phyloP scores from a whole-genome alignment of 1,139 yeast genomes.

The Zygosaccharomyces sapae region DNA sequence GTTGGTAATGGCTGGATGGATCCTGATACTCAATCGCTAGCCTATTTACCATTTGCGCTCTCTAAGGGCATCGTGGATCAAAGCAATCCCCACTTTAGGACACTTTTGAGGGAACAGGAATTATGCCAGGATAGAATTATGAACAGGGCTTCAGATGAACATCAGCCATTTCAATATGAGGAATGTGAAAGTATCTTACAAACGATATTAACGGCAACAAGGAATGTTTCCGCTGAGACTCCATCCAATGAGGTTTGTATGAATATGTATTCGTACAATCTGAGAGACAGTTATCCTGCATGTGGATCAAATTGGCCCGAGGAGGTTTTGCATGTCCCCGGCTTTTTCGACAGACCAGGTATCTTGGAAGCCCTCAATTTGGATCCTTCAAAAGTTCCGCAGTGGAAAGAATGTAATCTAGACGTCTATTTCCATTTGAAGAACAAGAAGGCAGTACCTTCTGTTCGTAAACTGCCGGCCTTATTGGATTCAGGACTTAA shows the following conservation, averaged over 20 bases:
- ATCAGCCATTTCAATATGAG: conserved; percentile 38
- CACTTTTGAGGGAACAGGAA: conserved; percentile 51
- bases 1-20: conserved; percentile 98
- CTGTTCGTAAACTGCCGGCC: conserved; percentile 62
- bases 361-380: conserved; percentile 62
- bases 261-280: conserved; percentile 77
- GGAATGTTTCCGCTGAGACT: conserved; percentile 24
- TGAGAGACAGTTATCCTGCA: conserved; percentile 68
- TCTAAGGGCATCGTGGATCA: conserved; percentile 53
- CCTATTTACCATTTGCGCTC: conserved; percentile 71
- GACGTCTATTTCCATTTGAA: conserved; percentile 51
- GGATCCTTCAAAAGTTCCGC: conserved; percentile 27
- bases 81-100: conserved; percentile 40
- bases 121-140: conserved; percentile 55
- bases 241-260: conserved; percentile 49
- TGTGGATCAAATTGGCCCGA: conserved; percentile 97
- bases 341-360: conserved; percentile 53
- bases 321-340: conserved; percentile 54
- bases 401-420: conserved; percentile 76
- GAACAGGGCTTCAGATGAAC: conserved; percentile 20
- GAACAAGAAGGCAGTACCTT: conserved; percentile 53
- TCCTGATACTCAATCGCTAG: conserved; percentile 76
- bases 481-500: conserved; percentile 54
- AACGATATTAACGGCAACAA: conserved; percentile 42
- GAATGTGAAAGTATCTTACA: conserved; percentile 51